These are phyloP conservation scores for Desmodesmus armatus DNA, from an alignment of 139 green algal species.

Conservation along the genomic window DNA sequence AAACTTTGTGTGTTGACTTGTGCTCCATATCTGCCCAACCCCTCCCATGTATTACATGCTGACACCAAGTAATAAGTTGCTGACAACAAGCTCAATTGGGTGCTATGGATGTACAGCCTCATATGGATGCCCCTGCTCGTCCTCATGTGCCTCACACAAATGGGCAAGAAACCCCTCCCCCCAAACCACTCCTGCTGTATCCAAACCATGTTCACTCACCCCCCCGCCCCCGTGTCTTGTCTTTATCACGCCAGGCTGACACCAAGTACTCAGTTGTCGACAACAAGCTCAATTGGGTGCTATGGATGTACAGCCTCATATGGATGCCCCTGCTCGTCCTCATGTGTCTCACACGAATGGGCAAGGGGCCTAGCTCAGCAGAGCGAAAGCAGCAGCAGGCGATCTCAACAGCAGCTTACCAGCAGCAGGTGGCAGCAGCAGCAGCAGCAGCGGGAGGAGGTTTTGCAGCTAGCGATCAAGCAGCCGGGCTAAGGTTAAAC, in stretches of 20 bases:
- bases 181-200: too few relatives aligned
- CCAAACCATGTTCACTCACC: too few relatives aligned
- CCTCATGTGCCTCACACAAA: conserved; percentile 1
- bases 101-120: conserved; percentile 39
- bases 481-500: not conserved
- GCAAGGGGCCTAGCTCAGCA: not conserved
- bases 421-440: not conserved
- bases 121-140: conserved; percentile 43
- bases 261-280: conserved; percentile 27
- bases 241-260: conserved; percentile 2
- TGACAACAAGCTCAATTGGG: conserved; percentile 23
- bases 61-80: conserved; percentile 18
- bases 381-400: not conserved
- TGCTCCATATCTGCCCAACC: too few relatives aligned
- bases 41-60: too few relatives aligned
- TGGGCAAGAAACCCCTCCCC: too few relatives aligned
- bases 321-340: conserved; percentile 41
- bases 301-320: conserved; percentile 39
- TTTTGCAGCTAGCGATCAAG: too few relatives aligned
- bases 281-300: conserved; percentile 24
- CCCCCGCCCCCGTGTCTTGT: too few relatives aligned
- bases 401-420: not conserved
- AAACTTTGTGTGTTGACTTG: too few relatives aligned
- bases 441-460: not conserved
- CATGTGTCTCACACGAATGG: conserved; percentile 3